A percentile compares a stretch with the other conserved stretches of the same genome.
These are phyloP conservation scores for Phytophthora tentaculata DNA, from an alignment of 352 stramenopile genomes.

Conservation along the genomic window DNA sequence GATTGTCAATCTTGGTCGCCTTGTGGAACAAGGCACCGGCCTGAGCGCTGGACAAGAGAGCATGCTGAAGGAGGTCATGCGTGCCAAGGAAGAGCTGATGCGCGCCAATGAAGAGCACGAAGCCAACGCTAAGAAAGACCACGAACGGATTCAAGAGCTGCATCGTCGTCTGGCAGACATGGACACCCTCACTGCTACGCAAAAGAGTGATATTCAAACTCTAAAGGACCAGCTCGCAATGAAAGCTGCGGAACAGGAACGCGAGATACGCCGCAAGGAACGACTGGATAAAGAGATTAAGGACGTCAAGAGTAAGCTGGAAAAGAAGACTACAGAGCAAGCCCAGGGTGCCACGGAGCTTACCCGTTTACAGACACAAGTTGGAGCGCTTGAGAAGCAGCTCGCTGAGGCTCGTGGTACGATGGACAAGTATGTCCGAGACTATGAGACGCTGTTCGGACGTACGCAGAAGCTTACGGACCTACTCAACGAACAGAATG, in stretches of 20 bases:
- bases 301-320: slow-evolving; percentile 89
- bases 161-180: slow-evolving; percentile 74
- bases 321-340: slow-evolving; percentile 82
- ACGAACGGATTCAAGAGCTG: slow-evolving; percentile 82
- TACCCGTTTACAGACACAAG: slow-evolving; percentile 70
- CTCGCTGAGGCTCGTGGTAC: slow-evolving; percentile 69
- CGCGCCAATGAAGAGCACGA: slow-evolving; percentile 89
- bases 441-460: slow-evolving; percentile 93
- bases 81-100: slow-evolving; percentile 89
- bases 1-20: slow-evolving; percentile 94
- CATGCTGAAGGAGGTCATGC: slow-evolving; percentile 92
- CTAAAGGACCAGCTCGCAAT: slow-evolving; percentile 89
- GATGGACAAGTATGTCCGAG: slow-evolving; percentile 95
- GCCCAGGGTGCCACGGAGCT: slow-evolving; percentile 55
- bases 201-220: slow-evolving; percentile 82
- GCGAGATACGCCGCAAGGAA: slow-evolving; percentile 89
- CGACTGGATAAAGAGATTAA: slow-evolving; percentile 94
- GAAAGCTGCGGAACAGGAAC: slow-evolving; percentile 88
- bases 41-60: slow-evolving; percentile 94
- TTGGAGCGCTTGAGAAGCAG: slow-evolving; percentile 89
- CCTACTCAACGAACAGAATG: slow-evolving; percentile 92
- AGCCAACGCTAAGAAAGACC: slow-evolving; percentile 79
- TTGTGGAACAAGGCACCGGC: slow-evolving; percentile 94
- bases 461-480: slow-evolving; percentile 93
- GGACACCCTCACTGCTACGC: slow-evolving; percentile 52